phyloP scores from a whole-genome alignment of 176 grass and related monocot genomes.

The Cocos nucifera region DNA sequence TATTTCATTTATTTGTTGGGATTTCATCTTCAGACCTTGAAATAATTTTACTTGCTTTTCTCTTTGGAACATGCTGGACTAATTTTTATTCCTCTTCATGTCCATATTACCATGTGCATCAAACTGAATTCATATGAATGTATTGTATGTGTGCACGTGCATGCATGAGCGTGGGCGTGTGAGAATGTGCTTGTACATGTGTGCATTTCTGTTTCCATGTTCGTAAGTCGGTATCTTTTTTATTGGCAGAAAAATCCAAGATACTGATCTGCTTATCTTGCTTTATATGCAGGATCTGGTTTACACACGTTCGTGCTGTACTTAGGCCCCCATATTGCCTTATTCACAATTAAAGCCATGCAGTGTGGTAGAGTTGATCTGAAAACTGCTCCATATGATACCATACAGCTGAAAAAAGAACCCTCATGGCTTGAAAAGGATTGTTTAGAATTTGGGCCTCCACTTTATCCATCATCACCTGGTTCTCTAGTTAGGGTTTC shows the following conservation, averaged over 20 bases:
- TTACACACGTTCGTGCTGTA: constrained; percentile 96
- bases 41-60: too few species aligned
- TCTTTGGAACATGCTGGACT: too few species aligned
- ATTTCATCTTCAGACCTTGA: too few species aligned
- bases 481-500: constrained; percentile 61
- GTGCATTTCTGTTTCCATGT: too few species aligned
- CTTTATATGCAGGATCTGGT: constrained; percentile 50
- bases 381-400: constrained; percentile 87
- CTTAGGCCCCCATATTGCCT: constrained; percentile 83
- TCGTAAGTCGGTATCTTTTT: not conserved
- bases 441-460: constrained; percentile 73
- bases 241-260: not conserved
- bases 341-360: constrained; percentile 93
- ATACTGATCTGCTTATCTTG: not conserved
- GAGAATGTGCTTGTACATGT: too few species aligned
- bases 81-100: too few species aligned
- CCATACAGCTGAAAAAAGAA: constrained; percentile 64
- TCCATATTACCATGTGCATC: too few species aligned
- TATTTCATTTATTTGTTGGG: too few species aligned
- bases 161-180: too few species aligned
- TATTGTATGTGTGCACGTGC: too few species aligned
- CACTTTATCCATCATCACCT: constrained; percentile 40
- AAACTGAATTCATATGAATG: too few species aligned
- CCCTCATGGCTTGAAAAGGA: constrained; percentile 93
- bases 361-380: constrained; percentile 82